phyloP scores from a whole-genome alignment of 2,329 filamentous ascomycete species.

The Cordyceps fumosorosea region DNA sequence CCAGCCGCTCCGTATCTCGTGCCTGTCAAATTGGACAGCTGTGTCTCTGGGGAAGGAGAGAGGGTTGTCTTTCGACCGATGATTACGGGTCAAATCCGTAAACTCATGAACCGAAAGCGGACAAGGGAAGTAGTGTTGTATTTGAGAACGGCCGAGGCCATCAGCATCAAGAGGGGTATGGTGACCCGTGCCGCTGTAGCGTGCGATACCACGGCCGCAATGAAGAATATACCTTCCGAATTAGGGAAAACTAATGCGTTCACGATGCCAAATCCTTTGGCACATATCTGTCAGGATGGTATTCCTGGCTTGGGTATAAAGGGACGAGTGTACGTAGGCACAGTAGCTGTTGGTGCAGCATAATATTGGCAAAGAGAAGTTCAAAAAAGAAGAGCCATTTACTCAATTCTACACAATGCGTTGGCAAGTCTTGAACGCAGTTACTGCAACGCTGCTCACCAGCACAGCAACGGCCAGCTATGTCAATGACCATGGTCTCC shows the following conservation, averaged over 20 bases:
- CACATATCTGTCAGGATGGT: no score
- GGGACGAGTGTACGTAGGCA: background rate
- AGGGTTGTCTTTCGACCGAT: background rate
- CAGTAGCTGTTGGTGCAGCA: background rate
- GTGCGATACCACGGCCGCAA: background rate
- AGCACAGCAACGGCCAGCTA: conserved; percentile 1
- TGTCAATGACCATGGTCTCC: conserved; percentile 4
- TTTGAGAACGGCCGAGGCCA: conserved; percentile 9
- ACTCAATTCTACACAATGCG: background rate
- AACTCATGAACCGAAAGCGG: background rate
- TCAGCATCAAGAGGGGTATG: background rate
- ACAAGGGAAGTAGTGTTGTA: background rate
- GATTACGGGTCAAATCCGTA: no score
- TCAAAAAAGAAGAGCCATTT: background rate
- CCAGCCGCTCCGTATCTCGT: no score
- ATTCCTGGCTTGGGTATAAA: background rate
- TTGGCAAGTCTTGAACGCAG: background rate
- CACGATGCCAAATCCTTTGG: background rate
- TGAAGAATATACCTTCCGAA: conserved; percentile 1
- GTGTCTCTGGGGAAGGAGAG: background rate
- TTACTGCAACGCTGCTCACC: conserved; percentile 3
- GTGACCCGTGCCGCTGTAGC: conserved; percentile 1
- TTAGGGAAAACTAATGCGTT: background rate
- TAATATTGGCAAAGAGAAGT: background rate
- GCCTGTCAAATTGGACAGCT: no score